phyloP scores from a whole-genome alignment of 495 filamentous ascomycete genomes.

The Cercophora scortea region DNA sequence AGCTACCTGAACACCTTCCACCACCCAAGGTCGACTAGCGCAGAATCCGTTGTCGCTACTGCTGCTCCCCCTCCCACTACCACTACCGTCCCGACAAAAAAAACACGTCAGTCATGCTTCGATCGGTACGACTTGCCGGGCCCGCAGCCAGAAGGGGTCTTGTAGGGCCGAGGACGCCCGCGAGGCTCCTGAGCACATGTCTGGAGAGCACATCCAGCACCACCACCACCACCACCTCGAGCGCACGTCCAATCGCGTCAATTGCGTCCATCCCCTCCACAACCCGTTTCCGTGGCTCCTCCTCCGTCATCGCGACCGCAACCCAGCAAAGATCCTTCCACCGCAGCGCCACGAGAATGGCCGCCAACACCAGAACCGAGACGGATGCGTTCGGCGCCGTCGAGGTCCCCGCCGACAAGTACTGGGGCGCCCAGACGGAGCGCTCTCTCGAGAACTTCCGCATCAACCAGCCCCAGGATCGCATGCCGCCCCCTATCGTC shows the following conservation, averaged over 20 bases:
- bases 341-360: conserved; percentile 41
- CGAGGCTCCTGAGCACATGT: conserved; percentile 34
- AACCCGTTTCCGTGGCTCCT: neutral
- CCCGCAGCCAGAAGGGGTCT: conserved; percentile 27
- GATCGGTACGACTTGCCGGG: conserved; percentile 34
- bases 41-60: neutral
- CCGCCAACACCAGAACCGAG: conserved; percentile 62
- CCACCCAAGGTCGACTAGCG: too few species aligned
- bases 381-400: conserved; percentile 97
- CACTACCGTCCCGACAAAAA: neutral
- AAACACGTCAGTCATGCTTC: conserved; percentile 26
- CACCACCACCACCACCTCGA: conserved; percentile 1
- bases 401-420: conserved; percentile 84
- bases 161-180: conserved; percentile 32
- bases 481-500: conserved; percentile 90
- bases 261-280: conserved; percentile 11
- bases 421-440: conserved; percentile 99
- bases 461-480: conserved; percentile 98
- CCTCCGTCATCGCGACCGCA: conserved; percentile 3
- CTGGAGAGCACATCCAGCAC: neutral
- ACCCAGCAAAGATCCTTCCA: conserved; percentile 33
- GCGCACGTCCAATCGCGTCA: conserved; percentile 5
- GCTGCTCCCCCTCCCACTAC: neutral
- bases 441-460: conserved; percentile 95
- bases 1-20: too few species aligned